These are phyloP conservation scores for Kluyveromyces marxianus DNA, from an alignment of 1,139 yeast species.

Conservation along the genomic window DNA sequence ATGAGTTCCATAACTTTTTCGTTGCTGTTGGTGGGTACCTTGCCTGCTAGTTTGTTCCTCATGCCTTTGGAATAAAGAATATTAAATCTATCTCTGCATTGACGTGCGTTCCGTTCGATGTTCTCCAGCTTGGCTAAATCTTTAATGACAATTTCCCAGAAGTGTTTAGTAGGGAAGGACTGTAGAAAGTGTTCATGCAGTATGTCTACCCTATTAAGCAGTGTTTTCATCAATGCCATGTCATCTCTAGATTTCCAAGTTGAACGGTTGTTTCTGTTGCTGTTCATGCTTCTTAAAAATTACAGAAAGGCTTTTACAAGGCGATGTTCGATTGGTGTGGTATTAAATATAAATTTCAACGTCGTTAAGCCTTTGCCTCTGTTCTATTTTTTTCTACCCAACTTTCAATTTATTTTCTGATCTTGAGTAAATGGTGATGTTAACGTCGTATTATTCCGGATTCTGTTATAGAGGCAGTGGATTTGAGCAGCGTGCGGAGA, in stretches of 20 bases:
- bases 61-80: constrained; percentile 3
- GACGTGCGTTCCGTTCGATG: constrained; percentile 4
- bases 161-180: constrained; percentile 1
- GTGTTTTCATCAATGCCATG: constrained; percentile 2
- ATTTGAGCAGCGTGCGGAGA: too few species aligned
- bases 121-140: constrained; percentile 1
- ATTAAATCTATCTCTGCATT: constrained; percentile 5
- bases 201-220: constrained; percentile 1
- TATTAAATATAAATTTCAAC: too few species aligned
- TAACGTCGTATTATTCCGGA: too few species aligned
- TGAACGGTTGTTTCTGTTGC: neutral
- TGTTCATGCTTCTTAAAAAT: neutral
- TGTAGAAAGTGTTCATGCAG: constrained; percentile 1
- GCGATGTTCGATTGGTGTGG: too few species aligned
- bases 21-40: neutral
- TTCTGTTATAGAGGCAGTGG: too few species aligned
- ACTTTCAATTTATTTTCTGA: neutral
- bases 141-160: constrained; percentile 5
- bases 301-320: too few species aligned
- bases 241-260: constrained; percentile 6
- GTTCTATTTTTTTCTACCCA: neutral
- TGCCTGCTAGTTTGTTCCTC: neutral
- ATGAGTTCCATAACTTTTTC: neutral
- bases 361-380: too few species aligned
- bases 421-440: neutral